A percentile compares a stretch with the other conserved stretches of the same genome.
Conservation (phyloP, 805 yeast species). For the Saccharomyces mikatae region DNA sequence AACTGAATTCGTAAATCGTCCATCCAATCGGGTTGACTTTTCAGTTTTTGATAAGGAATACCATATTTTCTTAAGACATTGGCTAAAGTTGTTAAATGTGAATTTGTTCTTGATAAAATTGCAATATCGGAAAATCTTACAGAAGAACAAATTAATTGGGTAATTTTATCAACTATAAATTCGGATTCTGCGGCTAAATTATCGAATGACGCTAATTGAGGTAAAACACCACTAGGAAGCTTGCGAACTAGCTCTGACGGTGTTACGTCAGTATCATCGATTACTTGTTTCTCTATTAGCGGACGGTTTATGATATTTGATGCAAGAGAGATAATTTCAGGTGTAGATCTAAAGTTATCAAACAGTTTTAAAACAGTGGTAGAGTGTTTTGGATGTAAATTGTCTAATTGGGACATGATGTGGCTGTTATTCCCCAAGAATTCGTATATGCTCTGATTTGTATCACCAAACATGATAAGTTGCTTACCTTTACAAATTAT, state of each 20-base stretch:
- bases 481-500: constrained; percentile 38
- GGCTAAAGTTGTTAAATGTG: constrained; percentile 36
- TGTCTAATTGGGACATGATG: constrained; percentile 24
- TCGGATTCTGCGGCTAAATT: constrained; percentile 18
- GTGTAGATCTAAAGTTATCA: constrained; percentile 56
- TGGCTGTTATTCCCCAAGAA: constrained; percentile 48
- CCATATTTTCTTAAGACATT: constrained; percentile 35
- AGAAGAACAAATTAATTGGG: constrained; percentile 17
- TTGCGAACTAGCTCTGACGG: constrained; percentile 10
- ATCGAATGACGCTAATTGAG: constrained; percentile 7
- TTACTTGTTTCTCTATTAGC: constrained; percentile 1
- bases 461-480: constrained; percentile 62
- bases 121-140: constrained; percentile 38
- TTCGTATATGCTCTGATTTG: constrained; percentile 60
- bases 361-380: constrained; percentile 31
- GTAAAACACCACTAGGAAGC: constrained; percentile 10
- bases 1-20: constrained; percentile 30
- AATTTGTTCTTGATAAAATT: constrained; percentile 45
- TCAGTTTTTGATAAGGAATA: constrained; percentile 37
- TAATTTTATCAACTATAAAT: constrained; percentile 17
- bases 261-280: neutral
- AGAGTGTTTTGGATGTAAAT: constrained; percentile 5
- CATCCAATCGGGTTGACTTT: constrained; percentile 46
- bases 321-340: constrained; percentile 45
- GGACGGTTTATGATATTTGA: constrained; percentile 12